Conservation (phyloP, 768 basidiomycete genomes). For the Crepidotus variabilis region DNA sequence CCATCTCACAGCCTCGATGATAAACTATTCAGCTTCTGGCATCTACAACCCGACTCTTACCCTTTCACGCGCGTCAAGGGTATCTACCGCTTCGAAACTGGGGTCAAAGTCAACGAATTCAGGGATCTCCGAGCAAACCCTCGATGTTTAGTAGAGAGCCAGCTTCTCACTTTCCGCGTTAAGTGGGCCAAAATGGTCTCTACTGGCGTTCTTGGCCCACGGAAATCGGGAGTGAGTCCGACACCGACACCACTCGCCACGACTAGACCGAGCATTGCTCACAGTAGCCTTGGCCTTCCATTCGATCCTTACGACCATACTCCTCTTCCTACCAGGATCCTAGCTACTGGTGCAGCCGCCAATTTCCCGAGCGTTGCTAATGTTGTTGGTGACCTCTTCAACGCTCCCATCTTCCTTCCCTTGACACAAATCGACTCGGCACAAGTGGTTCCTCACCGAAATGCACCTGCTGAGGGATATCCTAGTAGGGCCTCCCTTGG, state of each 20-base stretch:
- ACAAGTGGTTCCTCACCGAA: constrained; percentile 66
- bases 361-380: constrained; percentile 84
- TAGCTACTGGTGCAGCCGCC: constrained; percentile 76
- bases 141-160: constrained; percentile 79
- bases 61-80: constrained; percentile 80
- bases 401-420: constrained; percentile 75
- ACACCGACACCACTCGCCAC: constrained; percentile 29
- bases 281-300: constrained; percentile 54
- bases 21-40: constrained; percentile 89
- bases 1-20: constrained; percentile 71
- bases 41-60: constrained; percentile 73
- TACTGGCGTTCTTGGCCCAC: constrained; percentile 58
- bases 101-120: constrained; percentile 85
- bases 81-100: constrained; percentile 84
- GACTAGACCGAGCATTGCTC: constrained; percentile 20
- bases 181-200: constrained; percentile 75
- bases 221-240: constrained; percentile 29
- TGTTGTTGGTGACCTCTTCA: constrained; percentile 79
- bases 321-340: constrained; percentile 59
- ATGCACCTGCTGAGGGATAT: constrained; percentile 67
- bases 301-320: constrained; percentile 79
- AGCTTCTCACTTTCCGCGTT: constrained; percentile 76
- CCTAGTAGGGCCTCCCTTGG: constrained; percentile 71
- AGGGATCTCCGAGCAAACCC: constrained; percentile 87
- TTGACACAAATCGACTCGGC: constrained; percentile 75